Base-by-base conservation (phyloP, 2,329 filamentous ascomycete species). In the Colletotrichum sidae region DNA sequence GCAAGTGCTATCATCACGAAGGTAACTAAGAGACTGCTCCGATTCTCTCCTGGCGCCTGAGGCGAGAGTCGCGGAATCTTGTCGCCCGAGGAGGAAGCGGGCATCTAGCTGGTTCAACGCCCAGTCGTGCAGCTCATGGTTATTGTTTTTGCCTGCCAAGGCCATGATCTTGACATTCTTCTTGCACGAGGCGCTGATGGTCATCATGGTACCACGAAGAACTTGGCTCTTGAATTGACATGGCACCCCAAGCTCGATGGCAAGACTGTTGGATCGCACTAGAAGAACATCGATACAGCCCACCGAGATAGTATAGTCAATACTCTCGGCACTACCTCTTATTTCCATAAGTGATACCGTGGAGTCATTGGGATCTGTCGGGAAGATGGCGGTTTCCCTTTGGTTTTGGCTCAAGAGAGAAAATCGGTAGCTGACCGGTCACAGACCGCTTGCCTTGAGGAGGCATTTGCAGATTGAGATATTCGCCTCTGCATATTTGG, bases 241-340 rank as follows among this genome's bases (percentile, higher is more conserved):
- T 5, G 68, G 70, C 9, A 70, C 66, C 0, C 72, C 72, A 2
- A 75, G 55, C 34, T 73, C 72, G 7, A 70, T 70, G 1, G 71
- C 69, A 10, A 77, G 51, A 46, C 77, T 75, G 17, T 72, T 74
- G 3, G 72, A 73, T 4, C 76, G 76, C 10, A 78, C 67, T 0
- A 77, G 67, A 0, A 78, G 63, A 0, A 75, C 72, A 42, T 78
- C 75, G 0, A 76, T 72, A 1, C n/a, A n/a, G n/a, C n/a, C n/a
- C n/a, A n/a, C n/a, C 73, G 73, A 71, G 2, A 74, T 74, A 12
- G 78, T 78, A 6, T 69, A 69, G 25, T 77, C 72, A 0, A 72
- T 69, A 1, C 71, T 70, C 0, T 70, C 64, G 2, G 77, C 52
- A 6, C 65, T 68, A 1, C 72, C 72, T 13, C 47, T 53, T 0